Evolutionary conservation across 1,139 yeast genomes (phyloP).

Genomic region (Arxiozyma telluris): DNA sequence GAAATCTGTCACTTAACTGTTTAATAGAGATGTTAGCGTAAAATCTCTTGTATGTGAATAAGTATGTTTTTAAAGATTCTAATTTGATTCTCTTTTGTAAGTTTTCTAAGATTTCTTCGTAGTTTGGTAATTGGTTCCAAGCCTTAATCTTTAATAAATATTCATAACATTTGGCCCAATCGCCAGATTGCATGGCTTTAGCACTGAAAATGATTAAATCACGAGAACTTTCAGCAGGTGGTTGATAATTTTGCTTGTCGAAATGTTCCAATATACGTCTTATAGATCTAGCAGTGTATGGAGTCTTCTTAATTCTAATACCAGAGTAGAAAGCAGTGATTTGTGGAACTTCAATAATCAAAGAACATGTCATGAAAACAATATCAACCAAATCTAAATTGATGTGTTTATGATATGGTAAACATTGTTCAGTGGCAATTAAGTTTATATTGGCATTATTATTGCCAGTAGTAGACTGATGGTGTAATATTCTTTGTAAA

Average conservation of each 20-base stretch:
- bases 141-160: slow-evolving; percentile 71
- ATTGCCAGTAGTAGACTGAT: slow-evolving; percentile 10
- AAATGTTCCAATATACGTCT: slow-evolving; percentile 87
- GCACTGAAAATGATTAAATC: slow-evolving; percentile 94
- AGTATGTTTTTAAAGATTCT: slow-evolving; percentile 84
- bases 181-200: slow-evolving; percentile 77
- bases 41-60: slow-evolving; percentile 72
- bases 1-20: slow-evolving; percentile 59
- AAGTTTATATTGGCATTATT: slow-evolving; percentile 21
- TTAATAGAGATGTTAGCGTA: slow-evolving; percentile 68
- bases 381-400: slow-evolving; percentile 92
- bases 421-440: slow-evolving; percentile 56
- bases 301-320: slow-evolving; percentile 55
- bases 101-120: slow-evolving; percentile 57
- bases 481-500: slow-evolving; percentile 47
- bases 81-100: slow-evolving; percentile 70
- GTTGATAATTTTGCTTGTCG: slow-evolving; percentile 91
- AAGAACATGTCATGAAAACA: slow-evolving; percentile 82
- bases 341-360: slow-evolving; percentile 86
- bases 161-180: slow-evolving; percentile 74
- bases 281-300: slow-evolving; percentile 65
- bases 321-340: slow-evolving; percentile 54
- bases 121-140: slow-evolving; percentile 77
- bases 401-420: slow-evolving; percentile 98
- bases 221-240: slow-evolving; percentile 95